Evolutionary conservation across 495 filamentous ascomycete genomes (phyloP).

Genomic region (Neurospora africana): DNA sequence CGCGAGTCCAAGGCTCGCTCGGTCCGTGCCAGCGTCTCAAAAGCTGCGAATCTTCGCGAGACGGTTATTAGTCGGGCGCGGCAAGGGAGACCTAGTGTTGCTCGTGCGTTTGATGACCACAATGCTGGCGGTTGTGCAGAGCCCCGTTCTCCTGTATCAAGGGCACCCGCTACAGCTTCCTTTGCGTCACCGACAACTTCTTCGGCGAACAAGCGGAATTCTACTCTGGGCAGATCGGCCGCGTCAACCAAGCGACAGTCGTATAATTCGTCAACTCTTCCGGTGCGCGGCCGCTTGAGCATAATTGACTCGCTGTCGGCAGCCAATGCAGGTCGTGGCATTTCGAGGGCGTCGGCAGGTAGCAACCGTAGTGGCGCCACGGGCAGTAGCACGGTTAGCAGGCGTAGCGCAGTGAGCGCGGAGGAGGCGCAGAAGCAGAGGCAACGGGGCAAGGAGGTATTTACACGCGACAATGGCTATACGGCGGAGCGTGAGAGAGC

Average conservation of each 20-base stretch:
- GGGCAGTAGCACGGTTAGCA: slow-evolving; percentile 4
- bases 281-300: background rate
- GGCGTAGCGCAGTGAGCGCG: slow-evolving; percentile 29
- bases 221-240: background rate
- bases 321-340: slow-evolving; percentile 10
- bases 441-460: slow-evolving; percentile 50
- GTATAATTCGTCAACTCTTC: background rate
- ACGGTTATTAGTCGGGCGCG: slow-evolving; percentile 51
- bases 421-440: slow-evolving; percentile 42
- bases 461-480: slow-evolving; percentile 43
- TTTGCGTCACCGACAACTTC: slow-evolving; percentile 3
- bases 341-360: slow-evolving; percentile 18
- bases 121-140: slow-evolving; percentile 3
- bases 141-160: background rate
- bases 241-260: background rate
- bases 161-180: background rate
- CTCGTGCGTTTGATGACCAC: slow-evolving; percentile 5
- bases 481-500: slow-evolving; percentile 40
- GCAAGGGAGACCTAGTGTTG: slow-evolving; percentile 26
- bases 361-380: slow-evolving; percentile 3
- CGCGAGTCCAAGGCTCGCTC: slow-evolving; percentile 57
- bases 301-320: background rate
- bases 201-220: background rate
- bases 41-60: slow-evolving; percentile 30
- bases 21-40: slow-evolving; percentile 31